Conservation (phyloP, 1,139 yeast species). For the Yamadazyma taylorii region DNA sequence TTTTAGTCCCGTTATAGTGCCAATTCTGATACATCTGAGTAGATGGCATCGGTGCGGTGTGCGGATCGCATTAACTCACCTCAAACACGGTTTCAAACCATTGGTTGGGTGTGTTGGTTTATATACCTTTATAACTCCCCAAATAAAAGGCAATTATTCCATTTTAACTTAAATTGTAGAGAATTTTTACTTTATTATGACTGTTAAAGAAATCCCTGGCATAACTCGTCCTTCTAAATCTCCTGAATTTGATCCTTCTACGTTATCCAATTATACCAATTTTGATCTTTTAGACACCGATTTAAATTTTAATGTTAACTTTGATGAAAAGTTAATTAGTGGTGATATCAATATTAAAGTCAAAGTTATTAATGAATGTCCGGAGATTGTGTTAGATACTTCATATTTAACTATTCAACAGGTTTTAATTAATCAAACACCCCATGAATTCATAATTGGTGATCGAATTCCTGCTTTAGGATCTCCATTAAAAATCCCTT, state of each 20-base stretch:
- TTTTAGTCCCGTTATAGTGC: too few relatives aligned
- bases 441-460: constrained; percentile 35
- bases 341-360: constrained; percentile 61
- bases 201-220: constrained; percentile 4
- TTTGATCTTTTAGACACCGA: constrained; percentile 40
- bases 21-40: too few relatives aligned
- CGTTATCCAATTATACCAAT: constrained; percentile 38
- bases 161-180: too few relatives aligned
- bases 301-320: constrained; percentile 55
- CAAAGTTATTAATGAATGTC: constrained; percentile 20
- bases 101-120: too few relatives aligned
- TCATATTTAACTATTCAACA: constrained; percentile 56
- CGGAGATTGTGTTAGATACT: constrained; percentile 60
- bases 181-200: too few relatives aligned
- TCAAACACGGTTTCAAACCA: too few relatives aligned
- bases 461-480: constrained; percentile 68
- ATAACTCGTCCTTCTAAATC: constrained; percentile 37
- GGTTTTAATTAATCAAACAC: constrained; percentile 45
- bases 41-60: too few relatives aligned
- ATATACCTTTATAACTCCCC: too few relatives aligned
- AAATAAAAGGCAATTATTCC: neutral
- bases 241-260: constrained; percentile 54
- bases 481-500: constrained; percentile 49
- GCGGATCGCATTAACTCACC: too few relatives aligned
- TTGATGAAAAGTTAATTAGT: constrained; percentile 48